Evolutionary conservation across 2,329 filamentous ascomycete genomes (phyloP), one percentile per base, ranked within the genome.

Genomic region (Chalaropsis thielavioides): DNA sequence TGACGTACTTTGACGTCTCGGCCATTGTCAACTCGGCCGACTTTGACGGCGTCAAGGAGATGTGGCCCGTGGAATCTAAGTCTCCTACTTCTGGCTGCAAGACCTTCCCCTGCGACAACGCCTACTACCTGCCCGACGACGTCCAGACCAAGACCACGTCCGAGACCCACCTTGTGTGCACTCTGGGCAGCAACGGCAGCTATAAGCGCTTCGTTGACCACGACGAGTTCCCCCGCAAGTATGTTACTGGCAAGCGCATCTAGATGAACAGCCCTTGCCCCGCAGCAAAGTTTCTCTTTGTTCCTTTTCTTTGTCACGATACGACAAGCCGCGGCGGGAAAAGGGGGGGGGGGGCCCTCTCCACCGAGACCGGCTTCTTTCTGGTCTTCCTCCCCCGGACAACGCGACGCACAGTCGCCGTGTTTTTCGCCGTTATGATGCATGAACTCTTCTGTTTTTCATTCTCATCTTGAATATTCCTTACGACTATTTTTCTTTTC

Each of bases 1-100:
- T 75, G 66, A 82, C 78, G 66, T 84, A 78, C 77, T 84, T 81
- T 66, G 81, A 84, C 68, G 80, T 84, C 68, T 83, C 80, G 11
- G 81, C 81, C 71, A 83, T 84, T 68, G 79, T 83, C 69, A 74
- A 80, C 72, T 73, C 79, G 62, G 70, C 71, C 46, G 81, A 83
- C 72, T 69, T 73, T 68, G 66, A 78, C 68, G 80, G 80, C 69
- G 76, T 84, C 70, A 81, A 83, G 77, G 73, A 78, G 74, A 77
- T 83, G 72, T 83, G 74, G 74, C 81, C 81, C 35, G 72, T 71
- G 64, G 70, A 63, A 62, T 63, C 68, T 65, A 70, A 74, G 68
- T 68, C 68, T 7, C 77, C 70, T 66, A 73, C 77, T 70, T 82
- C 80, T 22, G 81, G 81, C 51, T 83, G 81, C 72, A 72, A 75